Evolutionary conservation across 305 asterid genomes (phyloP), one percentile per base, ranked within the genome.

Genomic region (Rubia balearica): DNA sequence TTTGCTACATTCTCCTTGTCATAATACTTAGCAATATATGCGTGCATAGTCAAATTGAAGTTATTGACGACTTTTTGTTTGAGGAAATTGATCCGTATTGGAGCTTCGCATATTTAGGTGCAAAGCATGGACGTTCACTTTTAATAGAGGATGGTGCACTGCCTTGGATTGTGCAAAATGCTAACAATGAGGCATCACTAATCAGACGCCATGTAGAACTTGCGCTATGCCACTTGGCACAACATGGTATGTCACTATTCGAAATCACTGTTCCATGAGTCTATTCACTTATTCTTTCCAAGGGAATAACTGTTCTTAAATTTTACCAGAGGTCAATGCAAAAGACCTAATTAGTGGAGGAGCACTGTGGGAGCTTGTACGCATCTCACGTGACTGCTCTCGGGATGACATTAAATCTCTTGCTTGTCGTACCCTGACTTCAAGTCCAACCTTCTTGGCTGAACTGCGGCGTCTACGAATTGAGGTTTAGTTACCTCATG

Each of bases 311-410:
- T n/a, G 73, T n/a, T 36, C 63, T 61, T 61, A 36, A 11, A 4
- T 61, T 65, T 7, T 73, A 42, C 41, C 95, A 94, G 98, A 95
- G 85, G 78, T 79, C 33, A 95, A 95, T 77, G 95, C 96, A 13
- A 90, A 75, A 69, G 95, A 91, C 75, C 80, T 95, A 87, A 85
- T 92, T 62, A 82, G 81, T 64, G 97, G 96, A 70, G 99, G 99
- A 61, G 98, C 98, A 48, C 91, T 95, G 22, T 87, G 98, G 99
- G 99, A 95, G 90, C 94, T 95, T 36, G 92, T 87, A 51, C 98
- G 98, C 55, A 92, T 95, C 71, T 88, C 96, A 12, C 92, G 93
- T n/a, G 98, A 95, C 78, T 92, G 98, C 74, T 80, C 99, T 49
- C 85, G 99, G 60, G 99, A 95, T 63, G 99, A 95, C 80, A 90